Conservation (phyloP, 192 early-diverging fungal genomes). For the Coemansia brasiliensis region DNA sequence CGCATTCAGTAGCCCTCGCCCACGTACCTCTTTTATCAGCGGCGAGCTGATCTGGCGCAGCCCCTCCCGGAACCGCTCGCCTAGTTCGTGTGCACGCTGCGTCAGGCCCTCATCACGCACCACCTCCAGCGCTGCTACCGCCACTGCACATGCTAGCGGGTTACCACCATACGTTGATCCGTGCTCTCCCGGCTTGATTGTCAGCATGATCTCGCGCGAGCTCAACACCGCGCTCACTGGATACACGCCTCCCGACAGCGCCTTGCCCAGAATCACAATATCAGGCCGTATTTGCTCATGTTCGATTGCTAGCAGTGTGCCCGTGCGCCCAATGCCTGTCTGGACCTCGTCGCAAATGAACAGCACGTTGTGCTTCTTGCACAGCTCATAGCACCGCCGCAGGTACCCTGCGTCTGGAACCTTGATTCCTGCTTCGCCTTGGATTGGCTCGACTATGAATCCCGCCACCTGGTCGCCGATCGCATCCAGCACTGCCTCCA, state of each 20-base stretch:
- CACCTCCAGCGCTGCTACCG: conserved; percentile 92
- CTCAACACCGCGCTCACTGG: conserved; percentile 94
- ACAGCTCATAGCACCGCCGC: conserved; percentile 80
- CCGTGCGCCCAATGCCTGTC: conserved; percentile 92
- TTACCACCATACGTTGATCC: conserved; percentile 98
- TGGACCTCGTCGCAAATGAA: conserved; percentile 99
- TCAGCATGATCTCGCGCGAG: conserved; percentile 77
- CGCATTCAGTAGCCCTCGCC: conserved; percentile 93
- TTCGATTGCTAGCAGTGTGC: conserved; percentile 91
- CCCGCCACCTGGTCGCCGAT: conserved; percentile 84
- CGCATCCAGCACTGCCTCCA: conserved; percentile 82
- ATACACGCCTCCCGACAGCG: conserved; percentile 95
- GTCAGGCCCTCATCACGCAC: conserved; percentile 91
- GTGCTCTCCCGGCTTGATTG: conserved; percentile 89
- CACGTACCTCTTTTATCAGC: conserved; percentile 79
- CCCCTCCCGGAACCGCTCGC: conserved; percentile 79
- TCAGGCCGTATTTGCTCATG: conserved; percentile 92
- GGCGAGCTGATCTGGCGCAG: conserved; percentile 77
- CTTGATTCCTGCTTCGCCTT: conserved; percentile 97
- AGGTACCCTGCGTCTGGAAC: conserved; percentile 95
- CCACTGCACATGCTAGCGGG: conserved; percentile 90
- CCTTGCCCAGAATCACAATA: conserved; percentile 94
- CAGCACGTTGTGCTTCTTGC: conserved; percentile 96
- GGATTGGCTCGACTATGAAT: conserved; percentile 98
- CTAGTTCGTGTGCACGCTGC: conserved; percentile 75